Conservation (phyloP, 495 filamentous ascomycete genomes). For the Xanthoparmelia taractica region DNA sequence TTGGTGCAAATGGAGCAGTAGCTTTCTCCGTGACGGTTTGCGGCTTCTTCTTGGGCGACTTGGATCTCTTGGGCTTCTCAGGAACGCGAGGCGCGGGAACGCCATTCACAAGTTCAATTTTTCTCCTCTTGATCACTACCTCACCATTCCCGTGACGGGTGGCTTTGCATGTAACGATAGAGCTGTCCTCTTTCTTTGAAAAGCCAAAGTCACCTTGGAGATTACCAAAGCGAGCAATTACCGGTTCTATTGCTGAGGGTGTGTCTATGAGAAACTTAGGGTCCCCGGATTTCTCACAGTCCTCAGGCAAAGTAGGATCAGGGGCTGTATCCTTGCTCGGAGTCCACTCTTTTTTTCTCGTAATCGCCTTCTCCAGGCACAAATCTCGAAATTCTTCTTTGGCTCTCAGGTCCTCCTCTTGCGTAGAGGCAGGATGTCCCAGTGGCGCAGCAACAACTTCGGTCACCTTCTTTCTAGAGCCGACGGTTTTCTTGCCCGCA, state of each 20-base stretch:
- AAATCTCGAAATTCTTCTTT: slow-evolving; percentile 18
- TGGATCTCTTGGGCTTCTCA: slow-evolving; percentile 38
- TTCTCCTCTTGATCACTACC: slow-evolving; percentile 15
- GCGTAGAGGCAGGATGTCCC: slow-evolving; percentile 18
- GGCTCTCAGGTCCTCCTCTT: slow-evolving; percentile 15
- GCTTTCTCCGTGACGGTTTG: slow-evolving; percentile 81
- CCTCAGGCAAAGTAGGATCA: slow-evolving; percentile 11
- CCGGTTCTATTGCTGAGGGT: slow-evolving; percentile 24
- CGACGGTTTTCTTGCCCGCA: slow-evolving; percentile 1
- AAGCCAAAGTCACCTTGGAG: slow-evolving; percentile 29
- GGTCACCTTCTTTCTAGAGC: slow-evolving; percentile 2
- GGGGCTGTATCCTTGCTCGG: slow-evolving; percentile 33
- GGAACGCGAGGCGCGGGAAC: slow-evolving; percentile 21
- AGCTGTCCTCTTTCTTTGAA: slow-evolving; percentile 6
- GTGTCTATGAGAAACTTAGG: slow-evolving; percentile 4
- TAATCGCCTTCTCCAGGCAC: slow-evolving; percentile 41
- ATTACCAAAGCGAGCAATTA: slow-evolving; percentile 21
- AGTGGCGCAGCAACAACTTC: not conserved
- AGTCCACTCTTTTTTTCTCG: slow-evolving; percentile 51
- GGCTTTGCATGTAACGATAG: not conserved
- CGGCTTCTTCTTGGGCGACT: slow-evolving; percentile 62
- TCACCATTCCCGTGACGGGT: not conserved
- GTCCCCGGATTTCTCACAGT: slow-evolving; percentile 23
- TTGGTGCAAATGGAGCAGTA: slow-evolving; percentile 60
- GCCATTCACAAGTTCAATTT: slow-evolving; percentile 23